phyloP scores from a whole-genome alignment of 1,284 basidiomycete species.

The Phaffia rhodozyma region DNA sequence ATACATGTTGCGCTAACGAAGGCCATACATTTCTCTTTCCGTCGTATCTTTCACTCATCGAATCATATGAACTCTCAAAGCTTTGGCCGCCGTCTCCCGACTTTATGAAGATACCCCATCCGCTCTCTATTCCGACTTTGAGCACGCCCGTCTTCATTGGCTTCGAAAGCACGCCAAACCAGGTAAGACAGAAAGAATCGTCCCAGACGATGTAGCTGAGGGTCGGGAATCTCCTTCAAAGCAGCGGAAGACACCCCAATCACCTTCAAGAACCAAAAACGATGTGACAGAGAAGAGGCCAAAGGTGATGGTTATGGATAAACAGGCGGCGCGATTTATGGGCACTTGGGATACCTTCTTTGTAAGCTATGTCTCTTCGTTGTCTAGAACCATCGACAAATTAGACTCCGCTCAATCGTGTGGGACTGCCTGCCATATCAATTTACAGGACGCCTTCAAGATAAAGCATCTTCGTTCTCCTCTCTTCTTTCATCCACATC shows the following conservation, averaged over 20 bases:
- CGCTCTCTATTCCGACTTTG: conserved; percentile 5
- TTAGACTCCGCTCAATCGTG: background rate
- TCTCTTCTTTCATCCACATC: conserved; percentile 11
- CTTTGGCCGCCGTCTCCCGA: conserved; percentile 6
- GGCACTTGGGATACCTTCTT: conserved; percentile 10
- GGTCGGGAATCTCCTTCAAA: background rate
- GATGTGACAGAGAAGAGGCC: background rate
- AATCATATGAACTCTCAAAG: background rate
- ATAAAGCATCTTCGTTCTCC: conserved; percentile 5
- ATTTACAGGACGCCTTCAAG: background rate
- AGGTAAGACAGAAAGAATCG: background rate
- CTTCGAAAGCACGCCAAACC: conserved; percentile 1
- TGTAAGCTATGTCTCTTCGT: background rate
- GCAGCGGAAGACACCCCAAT: background rate
- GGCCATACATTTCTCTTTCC: too few species aligned
- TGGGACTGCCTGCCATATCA: background rate
- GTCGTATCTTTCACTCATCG: too few species aligned
- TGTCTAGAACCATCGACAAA: background rate
- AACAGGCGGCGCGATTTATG: background rate
- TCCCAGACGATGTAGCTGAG: background rate
- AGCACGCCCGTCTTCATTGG: conserved; percentile 12
- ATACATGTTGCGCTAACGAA: too few species aligned
- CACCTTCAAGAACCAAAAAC: background rate
- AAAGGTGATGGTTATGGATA: conserved; percentile 7
- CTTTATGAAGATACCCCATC: conserved; percentile 2